Percentiles rank a stretch among this genome's conserved stretches.
Conservation (phyloP, 2,329 filamentous ascomycete genomes). For the Venturia oleaginea region DNA sequence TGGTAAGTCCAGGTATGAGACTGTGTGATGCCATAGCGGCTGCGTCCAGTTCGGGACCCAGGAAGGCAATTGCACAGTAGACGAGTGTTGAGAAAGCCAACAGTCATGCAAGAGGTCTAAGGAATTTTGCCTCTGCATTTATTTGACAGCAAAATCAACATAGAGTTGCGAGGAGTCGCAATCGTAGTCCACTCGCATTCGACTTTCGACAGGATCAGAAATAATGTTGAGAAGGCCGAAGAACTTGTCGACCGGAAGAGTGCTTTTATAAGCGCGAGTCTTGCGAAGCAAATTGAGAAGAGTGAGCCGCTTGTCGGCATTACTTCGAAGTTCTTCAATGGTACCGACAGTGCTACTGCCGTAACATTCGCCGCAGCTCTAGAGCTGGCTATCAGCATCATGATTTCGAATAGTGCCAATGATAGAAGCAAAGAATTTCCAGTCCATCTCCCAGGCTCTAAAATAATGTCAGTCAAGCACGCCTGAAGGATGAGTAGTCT, state of each 20-base stretch:
- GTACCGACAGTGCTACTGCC: background rate
- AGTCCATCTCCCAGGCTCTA: background rate
- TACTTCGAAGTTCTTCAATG: conserved; percentile 1
- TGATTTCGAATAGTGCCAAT: background rate
- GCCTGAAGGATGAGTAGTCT: background rate
- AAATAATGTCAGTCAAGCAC: background rate
- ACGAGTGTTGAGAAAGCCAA: background rate
- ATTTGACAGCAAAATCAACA: background rate
- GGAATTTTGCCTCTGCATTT: background rate
- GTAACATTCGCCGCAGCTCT: background rate
- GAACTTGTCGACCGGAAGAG: background rate
- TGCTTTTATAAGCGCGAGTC: conserved; percentile 1
- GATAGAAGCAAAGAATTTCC: background rate
- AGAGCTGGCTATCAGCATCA: background rate
- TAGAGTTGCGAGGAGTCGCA: background rate
- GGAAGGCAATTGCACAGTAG: background rate
- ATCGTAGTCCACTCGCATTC: background rate
- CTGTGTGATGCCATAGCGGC: background rate
- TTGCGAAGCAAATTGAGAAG: background rate
- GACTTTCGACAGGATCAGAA: background rate
- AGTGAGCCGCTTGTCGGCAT: background rate
- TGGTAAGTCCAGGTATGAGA: background rate
- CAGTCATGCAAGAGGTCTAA: background rate
- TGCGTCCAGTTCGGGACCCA: conserved; percentile 9
- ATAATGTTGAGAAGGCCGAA: conserved; percentile 3